Evolutionary conservation across 345 rosid species (phyloP).

Genomic region (Lagerstroemia speciosa): DNA sequence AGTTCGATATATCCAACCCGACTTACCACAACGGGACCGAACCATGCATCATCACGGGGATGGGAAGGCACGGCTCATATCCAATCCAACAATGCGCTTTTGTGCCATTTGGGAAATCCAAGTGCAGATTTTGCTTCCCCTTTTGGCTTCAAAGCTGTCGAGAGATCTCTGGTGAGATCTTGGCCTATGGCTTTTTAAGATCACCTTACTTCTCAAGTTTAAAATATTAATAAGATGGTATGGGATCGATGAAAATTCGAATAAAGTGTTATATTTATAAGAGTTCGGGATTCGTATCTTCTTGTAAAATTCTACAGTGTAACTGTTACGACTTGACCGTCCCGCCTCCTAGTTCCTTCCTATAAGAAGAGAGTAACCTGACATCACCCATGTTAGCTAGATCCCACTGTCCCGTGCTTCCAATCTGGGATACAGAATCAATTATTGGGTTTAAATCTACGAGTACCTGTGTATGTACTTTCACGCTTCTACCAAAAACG

Average conservation of each 20-base stretch:
- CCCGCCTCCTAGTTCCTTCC: background rate
- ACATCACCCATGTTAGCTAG: background rate
- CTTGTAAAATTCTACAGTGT: background rate
- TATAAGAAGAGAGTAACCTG: background rate
- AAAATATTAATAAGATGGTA: too few species aligned
- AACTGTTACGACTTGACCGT: too few species aligned
- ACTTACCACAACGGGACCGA: background rate
- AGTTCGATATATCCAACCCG: too few species aligned
- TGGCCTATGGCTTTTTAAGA: background rate
- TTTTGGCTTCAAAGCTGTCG: background rate
- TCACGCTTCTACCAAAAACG: too few species aligned
- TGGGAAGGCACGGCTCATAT: conserved; percentile 1
- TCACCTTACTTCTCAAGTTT: background rate
- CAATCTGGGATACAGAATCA: background rate
- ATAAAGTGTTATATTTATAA: too few species aligned
- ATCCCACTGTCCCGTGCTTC: background rate
- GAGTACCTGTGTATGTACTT: background rate
- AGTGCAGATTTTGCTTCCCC: conserved; percentile 16
- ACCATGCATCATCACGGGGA: background rate
- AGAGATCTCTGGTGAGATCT: background rate
- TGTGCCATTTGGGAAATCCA: conserved; percentile 8
- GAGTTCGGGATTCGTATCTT: background rate
- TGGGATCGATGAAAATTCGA: too few species aligned
- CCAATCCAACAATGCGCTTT: background rate
- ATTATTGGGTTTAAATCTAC: background rate